Evolutionary conservation across 2,329 filamentous ascomycete genomes (phyloP).

Genomic region (Beauveria sp.): DNA sequence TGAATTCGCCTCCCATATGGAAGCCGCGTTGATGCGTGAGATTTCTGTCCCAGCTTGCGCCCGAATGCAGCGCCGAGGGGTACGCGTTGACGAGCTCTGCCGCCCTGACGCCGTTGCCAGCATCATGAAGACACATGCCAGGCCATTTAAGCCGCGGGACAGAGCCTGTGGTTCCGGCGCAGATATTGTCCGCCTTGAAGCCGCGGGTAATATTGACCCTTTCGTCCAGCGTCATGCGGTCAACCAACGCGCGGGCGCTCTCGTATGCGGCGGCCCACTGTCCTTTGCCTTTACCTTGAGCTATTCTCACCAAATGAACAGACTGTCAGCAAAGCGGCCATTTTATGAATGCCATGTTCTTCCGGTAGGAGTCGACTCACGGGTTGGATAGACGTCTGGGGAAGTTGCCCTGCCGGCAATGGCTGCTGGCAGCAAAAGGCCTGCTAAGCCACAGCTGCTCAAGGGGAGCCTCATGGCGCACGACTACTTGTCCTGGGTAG

Average conservation of each 20-base stretch:
- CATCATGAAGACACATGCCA: conserved; percentile 42
- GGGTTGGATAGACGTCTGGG: conserved; percentile 20
- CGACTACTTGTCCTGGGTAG: not conserved
- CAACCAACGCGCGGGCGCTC: conserved; percentile 49
- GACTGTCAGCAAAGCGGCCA: too few species aligned
- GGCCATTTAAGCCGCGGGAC: conserved; percentile 38
- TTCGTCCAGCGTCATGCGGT: conserved; percentile 58
- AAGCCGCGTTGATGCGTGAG: conserved; percentile 43
- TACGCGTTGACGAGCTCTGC: conserved; percentile 42
- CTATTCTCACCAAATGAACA: conserved; percentile 14
- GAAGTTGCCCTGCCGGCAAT: conserved; percentile 13
- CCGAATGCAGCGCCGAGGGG: conserved; percentile 39
- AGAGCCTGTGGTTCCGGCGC: conserved; percentile 39
- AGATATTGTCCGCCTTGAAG: conserved; percentile 45
- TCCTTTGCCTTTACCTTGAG: conserved; percentile 25
- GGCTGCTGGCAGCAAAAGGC: conserved; percentile 8
- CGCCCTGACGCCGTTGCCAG: conserved; percentile 40
- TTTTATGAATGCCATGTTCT: not conserved
- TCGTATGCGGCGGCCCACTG: conserved; percentile 51
- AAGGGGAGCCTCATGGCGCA: not conserved
- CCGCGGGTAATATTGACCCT: conserved; percentile 47
- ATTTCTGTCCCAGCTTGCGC: conserved; percentile 46
- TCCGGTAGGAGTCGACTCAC: conserved; percentile 11
- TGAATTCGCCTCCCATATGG: conserved; percentile 51
- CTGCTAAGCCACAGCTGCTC: not conserved